Evolutionary conservation across 2,329 filamentous ascomycete species (phyloP).

Genomic region (Fusarium falciforme): DNA sequence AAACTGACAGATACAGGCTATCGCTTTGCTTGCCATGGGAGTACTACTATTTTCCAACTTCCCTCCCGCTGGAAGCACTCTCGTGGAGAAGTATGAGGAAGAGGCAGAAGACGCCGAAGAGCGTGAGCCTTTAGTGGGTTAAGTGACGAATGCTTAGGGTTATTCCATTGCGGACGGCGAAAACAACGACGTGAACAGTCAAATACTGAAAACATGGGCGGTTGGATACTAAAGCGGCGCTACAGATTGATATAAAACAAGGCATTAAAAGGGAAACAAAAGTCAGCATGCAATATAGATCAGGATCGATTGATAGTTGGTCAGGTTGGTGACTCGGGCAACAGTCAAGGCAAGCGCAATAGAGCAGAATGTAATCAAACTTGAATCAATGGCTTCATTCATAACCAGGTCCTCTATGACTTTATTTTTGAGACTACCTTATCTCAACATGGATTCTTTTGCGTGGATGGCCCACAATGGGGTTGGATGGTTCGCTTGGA

Average conservation of each 20-base stretch:
- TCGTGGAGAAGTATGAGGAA: constrained; percentile 45
- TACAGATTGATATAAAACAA: neutral
- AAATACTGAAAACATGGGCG: neutral
- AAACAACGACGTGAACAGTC: neutral
- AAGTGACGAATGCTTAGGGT: neutral
- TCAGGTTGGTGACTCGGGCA: neutral
- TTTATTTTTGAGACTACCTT: neutral
- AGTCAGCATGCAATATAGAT: neutral
- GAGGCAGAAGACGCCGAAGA: neutral
- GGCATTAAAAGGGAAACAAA: neutral
- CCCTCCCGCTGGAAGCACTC: constrained; percentile 50
- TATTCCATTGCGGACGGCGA: neutral
- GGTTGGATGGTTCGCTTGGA: neutral
- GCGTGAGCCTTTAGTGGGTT: neutral
- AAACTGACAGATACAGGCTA: constrained; percentile 52
- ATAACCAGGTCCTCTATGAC: no score
- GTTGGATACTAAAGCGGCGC: neutral
- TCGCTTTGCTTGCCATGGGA: constrained; percentile 59
- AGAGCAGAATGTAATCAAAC: neutral
- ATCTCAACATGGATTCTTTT: neutral
- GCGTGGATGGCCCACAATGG: no score
- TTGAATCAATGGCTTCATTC: neutral
- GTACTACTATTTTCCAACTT: constrained; percentile 58
- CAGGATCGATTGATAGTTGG: neutral
- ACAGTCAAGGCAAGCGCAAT: neutral